phyloP scores from a whole-genome alignment of 2,329 filamentous ascomycete genomes.

The Exophiala sideris region DNA sequence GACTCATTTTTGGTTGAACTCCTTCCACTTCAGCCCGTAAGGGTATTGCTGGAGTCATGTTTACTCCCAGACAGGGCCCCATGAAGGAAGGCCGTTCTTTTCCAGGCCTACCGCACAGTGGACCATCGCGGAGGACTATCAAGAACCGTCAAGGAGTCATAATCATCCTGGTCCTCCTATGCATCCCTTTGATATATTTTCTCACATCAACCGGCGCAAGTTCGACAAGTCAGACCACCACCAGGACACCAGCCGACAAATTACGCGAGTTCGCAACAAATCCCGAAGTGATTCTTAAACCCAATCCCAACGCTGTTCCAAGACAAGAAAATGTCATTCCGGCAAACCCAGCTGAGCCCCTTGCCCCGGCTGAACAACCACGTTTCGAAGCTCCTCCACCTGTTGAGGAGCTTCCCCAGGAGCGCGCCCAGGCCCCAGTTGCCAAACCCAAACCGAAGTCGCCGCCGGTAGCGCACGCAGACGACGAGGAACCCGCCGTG shows the following conservation, averaged over 20 bases:
- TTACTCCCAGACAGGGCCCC: constrained; percentile 20
- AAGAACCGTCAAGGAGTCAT: constrained; percentile 17
- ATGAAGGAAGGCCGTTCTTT: constrained; percentile 26
- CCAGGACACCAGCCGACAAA: constrained; percentile 2
- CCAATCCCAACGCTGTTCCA: constrained; percentile 5
- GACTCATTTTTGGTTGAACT: constrained; percentile 8
- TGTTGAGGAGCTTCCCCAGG: background rate
- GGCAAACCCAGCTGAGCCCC: background rate
- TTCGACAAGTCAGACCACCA: background rate
- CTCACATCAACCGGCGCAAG: constrained; percentile 7
- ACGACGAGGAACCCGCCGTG: constrained; percentile 1
- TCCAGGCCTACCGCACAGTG: constrained; percentile 21
- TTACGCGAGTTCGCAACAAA: constrained; percentile 1
- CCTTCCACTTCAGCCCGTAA: constrained; percentile 1
- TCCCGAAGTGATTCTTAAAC: constrained; percentile 2
- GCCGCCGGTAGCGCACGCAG: background rate
- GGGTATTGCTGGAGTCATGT: constrained; percentile 16
- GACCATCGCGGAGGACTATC: constrained; percentile 14
- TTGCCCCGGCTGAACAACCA: background rate
- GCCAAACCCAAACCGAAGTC: background rate
- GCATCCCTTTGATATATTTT: constrained; percentile 20
- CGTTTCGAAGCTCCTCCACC: background rate
- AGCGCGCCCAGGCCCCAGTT: background rate
- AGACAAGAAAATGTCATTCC: background rate
- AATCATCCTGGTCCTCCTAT: constrained; percentile 18